These are phyloP conservation scores for Senecio squalidus DNA, from an alignment of 140 eudicot species.

Conservation along the genomic window DNA sequence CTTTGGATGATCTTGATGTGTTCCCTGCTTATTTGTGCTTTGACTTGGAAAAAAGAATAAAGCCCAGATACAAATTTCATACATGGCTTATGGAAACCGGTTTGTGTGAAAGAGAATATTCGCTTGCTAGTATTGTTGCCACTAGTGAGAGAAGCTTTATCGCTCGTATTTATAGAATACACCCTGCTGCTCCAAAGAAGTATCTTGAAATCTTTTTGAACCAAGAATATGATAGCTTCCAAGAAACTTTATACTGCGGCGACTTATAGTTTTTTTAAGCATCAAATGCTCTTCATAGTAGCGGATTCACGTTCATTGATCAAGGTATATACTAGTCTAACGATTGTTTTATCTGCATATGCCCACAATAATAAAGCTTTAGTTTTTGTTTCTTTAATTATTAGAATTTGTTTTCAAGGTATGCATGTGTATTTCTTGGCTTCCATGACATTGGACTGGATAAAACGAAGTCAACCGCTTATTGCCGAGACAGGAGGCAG, in stretches of 20 bases:
- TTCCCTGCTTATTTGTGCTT: constrained; percentile 65
- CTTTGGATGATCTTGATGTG: constrained; percentile 43
- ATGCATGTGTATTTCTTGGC: background rate
- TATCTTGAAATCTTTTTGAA: constrained; percentile 41
- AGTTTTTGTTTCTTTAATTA: background rate
- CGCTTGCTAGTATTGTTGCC: constrained; percentile 58
- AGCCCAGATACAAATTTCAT: constrained; percentile 64
- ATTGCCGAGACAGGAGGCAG: background rate
- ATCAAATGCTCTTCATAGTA: background rate
- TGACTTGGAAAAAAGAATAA: constrained; percentile 65
- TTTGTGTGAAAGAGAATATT: constrained; percentile 39
- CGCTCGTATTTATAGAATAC: constrained; percentile 45
- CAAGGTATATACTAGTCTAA: constrained; percentile 5
- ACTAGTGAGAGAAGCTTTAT: constrained; percentile 49
- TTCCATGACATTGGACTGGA: constrained; percentile 16
- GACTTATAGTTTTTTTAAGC: constrained; percentile 1
- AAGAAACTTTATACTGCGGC: background rate
- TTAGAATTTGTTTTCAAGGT: background rate
- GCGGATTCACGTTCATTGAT: constrained; percentile 18
- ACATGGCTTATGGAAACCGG: constrained; percentile 56
- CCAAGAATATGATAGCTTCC: constrained; percentile 17
- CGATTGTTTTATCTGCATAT: background rate
- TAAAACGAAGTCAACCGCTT: background rate
- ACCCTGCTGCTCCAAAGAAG: constrained; percentile 57
- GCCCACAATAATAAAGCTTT: background rate